phyloP scores from a whole-genome alignment of 202 grass and related monocot genomes.

The Zizania palustris region DNA sequence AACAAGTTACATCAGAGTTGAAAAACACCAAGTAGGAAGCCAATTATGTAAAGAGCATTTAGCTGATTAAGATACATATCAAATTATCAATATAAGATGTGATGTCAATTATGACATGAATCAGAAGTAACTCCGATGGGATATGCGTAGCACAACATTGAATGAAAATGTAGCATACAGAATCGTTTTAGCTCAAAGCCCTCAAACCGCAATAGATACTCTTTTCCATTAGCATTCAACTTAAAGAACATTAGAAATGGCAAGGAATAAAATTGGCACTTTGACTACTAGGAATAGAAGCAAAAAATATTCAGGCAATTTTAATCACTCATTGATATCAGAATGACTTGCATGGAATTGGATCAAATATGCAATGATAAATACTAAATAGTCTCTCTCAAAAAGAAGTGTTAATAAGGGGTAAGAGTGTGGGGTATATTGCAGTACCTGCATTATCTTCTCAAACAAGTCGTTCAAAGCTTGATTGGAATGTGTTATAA shows the following conservation, averaged over 20 bases:
- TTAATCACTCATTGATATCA: conserved; percentile 24
- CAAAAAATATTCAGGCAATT: conserved; percentile 8
- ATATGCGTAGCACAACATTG: conserved; percentile 29
- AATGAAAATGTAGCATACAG: conserved; percentile 28
- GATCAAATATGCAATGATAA: conserved; percentile 11
- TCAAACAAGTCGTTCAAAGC: conserved; percentile 98
- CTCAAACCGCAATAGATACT: conserved; percentile 10
- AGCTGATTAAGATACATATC: neutral
- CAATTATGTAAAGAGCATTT: conserved; percentile 6
- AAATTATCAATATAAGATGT: conserved; percentile 5
- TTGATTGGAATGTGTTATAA: conserved; percentile 99
- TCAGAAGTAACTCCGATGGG: conserved; percentile 21
- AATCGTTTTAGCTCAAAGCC: conserved; percentile 16
- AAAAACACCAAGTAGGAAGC: conserved; percentile 30
- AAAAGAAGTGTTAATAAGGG: conserved; percentile 10
- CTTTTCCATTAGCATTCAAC: conserved; percentile 13
- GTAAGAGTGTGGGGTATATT: conserved; percentile 29
- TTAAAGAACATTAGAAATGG: conserved; percentile 25
- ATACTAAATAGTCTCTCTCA: conserved; percentile 5
- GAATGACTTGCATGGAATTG: neutral
- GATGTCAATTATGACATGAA: conserved; percentile 6
- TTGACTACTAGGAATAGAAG: conserved; percentile 15
- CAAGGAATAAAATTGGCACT: conserved; percentile 6
- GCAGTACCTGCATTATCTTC: conserved; percentile 98
- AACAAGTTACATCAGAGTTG: conserved; percentile 24